Percentiles rank a stretch among this genome's conserved stretches.
Conservation (phyloP, 306 rosid species). For the Quercus alba region DNA sequence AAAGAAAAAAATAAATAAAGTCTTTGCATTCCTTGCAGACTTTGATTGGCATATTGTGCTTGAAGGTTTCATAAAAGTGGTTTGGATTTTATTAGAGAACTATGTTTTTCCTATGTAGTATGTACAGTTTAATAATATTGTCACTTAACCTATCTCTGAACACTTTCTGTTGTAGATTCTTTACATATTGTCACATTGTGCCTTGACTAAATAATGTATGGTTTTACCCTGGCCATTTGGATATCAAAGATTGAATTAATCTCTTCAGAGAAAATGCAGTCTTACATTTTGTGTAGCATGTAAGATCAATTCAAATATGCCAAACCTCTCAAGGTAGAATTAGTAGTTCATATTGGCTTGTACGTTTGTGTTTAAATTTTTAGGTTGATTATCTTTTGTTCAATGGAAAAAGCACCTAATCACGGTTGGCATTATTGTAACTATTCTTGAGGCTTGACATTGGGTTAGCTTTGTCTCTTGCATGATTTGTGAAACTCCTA, state of each 20-base stretch:
- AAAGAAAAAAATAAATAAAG: too few relatives aligned
- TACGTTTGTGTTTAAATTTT: not conserved
- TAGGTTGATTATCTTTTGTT: not conserved
- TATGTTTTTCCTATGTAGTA: not conserved
- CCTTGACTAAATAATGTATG: not conserved
- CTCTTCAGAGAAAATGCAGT: not conserved
- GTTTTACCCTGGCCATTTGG: not conserved
- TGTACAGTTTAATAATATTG: not conserved
- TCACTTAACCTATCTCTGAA: not conserved
- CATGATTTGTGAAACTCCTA: not conserved
- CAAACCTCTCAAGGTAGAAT: not conserved
- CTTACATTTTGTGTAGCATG: not conserved
- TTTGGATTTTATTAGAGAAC: not conserved
- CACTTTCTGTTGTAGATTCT: not conserved
- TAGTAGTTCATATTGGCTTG: not conserved
- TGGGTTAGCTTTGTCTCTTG: not conserved
- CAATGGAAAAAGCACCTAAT: not conserved
- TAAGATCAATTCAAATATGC: not conserved
- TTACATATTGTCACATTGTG: not conserved
- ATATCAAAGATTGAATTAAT: not conserved
- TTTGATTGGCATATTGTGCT: too few relatives aligned
- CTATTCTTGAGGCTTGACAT: not conserved
- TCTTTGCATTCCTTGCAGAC: too few relatives aligned
- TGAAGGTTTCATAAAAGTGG: too few relatives aligned
- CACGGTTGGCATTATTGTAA: not conserved